Evolutionary conservation across 176 grass and related monocot genomes (phyloP), one percentile per base, ranked within the genome.

Genomic region (Eleusine coracana): DNA sequence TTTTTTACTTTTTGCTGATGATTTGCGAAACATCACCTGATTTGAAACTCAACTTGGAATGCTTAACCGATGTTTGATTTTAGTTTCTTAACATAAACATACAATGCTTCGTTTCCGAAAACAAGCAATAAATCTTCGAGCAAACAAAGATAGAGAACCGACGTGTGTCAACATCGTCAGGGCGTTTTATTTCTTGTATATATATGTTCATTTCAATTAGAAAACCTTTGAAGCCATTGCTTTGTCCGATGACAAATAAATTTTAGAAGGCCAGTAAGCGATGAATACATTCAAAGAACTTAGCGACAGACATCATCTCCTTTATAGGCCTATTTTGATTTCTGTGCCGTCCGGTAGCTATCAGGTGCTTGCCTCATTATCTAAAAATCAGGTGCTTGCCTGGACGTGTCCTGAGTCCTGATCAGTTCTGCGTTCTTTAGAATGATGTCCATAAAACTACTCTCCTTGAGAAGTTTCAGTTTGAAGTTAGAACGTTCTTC

Each of bases 321-420:
- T 17, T 63, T 29, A 14, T 2, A 80, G 64, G 52, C 20, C 17
- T 14, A 59, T 72, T 54, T 64, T 78, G 73, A 71, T 41, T 64
- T 87, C 17, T 61, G 44, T 29, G 71, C 64, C 71, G 55, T 87
- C 41, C 64, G 23, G 44, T 87, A 66, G 66, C 80, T 83, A 71
- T 78, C 74, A 65, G 52, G 10, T 46, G 44, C 44, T 45, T 45
- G 44, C 8, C 44, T 2, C 3, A 6, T 23, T 81, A 4, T 3
- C 49, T 51, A 2, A 25, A 25, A 25, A 71, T 78, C 74, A 65
- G 52, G 10, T 46, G 44, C 44, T 46, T 46, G 44, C 10, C 44
- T 2, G 20, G 69, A 60, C 10, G 59, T 10, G 37, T 20, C 21
- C 13, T 16, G 1, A 7, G n/a, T 56, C 10, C 76, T 80, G 46